Evolutionary conservation across 768 basidiomycete species (phyloP).

Genomic region (Megacollybia marginata): DNA sequence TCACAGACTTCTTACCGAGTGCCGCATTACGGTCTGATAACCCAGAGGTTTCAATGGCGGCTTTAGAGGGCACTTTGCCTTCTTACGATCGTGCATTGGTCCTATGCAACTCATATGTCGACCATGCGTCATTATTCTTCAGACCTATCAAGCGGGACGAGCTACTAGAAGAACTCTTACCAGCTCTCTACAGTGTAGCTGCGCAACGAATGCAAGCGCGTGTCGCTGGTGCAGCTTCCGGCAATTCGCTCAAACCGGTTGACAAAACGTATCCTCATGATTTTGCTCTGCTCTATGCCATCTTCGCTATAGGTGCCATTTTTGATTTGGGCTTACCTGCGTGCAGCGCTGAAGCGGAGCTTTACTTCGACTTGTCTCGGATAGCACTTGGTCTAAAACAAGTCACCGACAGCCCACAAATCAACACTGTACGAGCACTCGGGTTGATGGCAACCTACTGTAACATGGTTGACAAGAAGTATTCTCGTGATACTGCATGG

Average conservation of each 20-base stretch:
- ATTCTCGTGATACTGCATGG: slow-evolving; percentile 42
- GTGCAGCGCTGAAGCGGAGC: slow-evolving; percentile 53
- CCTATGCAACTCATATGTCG: slow-evolving; percentile 34
- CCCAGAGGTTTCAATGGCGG: slow-evolving; percentile 14
- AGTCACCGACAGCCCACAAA: slow-evolving; percentile 46
- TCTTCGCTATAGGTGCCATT: slow-evolving; percentile 57
- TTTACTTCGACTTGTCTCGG: slow-evolving; percentile 50
- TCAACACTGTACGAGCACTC: slow-evolving; percentile 52
- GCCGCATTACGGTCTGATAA: background rate
- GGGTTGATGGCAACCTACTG: slow-evolving; percentile 55
- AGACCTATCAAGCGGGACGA: slow-evolving; percentile 43
- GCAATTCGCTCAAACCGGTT: background rate
- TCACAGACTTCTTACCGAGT: no score
- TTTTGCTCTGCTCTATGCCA: slow-evolving; percentile 48
- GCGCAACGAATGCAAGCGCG: background rate
- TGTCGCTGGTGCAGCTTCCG: background rate
- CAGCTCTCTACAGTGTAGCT: slow-evolving; percentile 25
- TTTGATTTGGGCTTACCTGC: slow-evolving; percentile 43
- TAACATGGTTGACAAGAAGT: slow-evolving; percentile 26
- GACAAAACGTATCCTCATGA: slow-evolving; percentile 31
- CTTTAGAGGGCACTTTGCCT: slow-evolving; percentile 36
- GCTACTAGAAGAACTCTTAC: slow-evolving; percentile 30
- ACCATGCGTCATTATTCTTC: slow-evolving; percentile 43
- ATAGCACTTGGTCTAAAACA: slow-evolving; percentile 44
- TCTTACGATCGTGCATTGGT: slow-evolving; percentile 30